Conservation (phyloP, 495 filamentous ascomycete species). For the Aspergillus kassunensis region DNA sequence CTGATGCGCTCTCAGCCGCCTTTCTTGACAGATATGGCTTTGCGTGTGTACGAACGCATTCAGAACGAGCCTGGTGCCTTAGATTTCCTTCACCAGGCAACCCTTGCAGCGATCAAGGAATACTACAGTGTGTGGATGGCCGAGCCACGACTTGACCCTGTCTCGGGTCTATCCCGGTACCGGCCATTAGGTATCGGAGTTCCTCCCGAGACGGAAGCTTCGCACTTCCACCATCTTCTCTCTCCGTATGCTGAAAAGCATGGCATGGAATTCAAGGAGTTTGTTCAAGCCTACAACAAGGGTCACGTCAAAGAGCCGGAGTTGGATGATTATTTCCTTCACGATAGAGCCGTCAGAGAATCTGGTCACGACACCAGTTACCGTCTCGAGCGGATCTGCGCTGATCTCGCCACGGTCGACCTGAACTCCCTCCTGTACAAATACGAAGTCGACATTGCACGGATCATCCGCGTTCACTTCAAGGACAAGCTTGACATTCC, state of each 20-base stretch:
- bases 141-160: conserved; percentile 71
- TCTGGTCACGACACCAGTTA: conserved; percentile 98
- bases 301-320: conserved; percentile 76
- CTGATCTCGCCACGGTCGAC: conserved; percentile 88
- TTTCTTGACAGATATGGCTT: conserved; percentile 95
- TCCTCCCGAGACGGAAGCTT: conserved; percentile 88
- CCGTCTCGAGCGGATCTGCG: conserved; percentile 81
- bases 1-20: conserved; percentile 90
- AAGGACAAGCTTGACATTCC: conserved; percentile 75
- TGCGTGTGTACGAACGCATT: conserved; percentile 84
- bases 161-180: conserved; percentile 84
- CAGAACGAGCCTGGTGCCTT: conserved; percentile 68
- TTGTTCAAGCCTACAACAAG: conserved; percentile 82
- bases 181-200: conserved; percentile 83
- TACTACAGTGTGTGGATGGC: conserved; percentile 89
- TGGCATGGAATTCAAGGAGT: conserved; percentile 71
- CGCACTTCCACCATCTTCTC: conserved; percentile 83
- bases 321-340: conserved; percentile 90
- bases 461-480: conserved; percentile 77
- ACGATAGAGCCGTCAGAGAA: conserved; percentile 90
- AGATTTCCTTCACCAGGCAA: conserved; percentile 73
- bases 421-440: conserved; percentile 93
- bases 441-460: conserved; percentile 88
- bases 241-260: conserved; percentile 84
- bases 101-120: conserved; percentile 92